These are phyloP conservation scores for Hirsutella rhossiliensis DNA, from an alignment of 2,329 filamentous ascomycete species.

Conservation along the genomic window DNA sequence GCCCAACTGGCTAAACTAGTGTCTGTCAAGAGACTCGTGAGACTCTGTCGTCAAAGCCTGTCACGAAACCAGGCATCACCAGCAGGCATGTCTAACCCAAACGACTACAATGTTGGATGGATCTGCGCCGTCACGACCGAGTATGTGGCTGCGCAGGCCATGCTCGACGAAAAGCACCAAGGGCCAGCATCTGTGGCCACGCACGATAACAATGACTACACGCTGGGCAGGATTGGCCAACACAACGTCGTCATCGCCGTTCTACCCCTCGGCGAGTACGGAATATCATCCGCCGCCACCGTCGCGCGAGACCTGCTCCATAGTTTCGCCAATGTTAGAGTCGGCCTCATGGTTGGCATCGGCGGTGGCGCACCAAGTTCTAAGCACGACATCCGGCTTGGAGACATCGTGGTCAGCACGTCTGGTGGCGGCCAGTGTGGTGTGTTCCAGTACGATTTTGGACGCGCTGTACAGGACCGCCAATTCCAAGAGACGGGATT, in stretches of 20 bases:
- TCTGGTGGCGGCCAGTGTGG: background rate
- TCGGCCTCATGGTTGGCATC: slow-evolving; percentile 7
- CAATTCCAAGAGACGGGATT: slow-evolving; percentile 2
- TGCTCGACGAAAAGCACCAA: slow-evolving; percentile 22
- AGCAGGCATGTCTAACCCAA: background rate
- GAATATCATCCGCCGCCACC: slow-evolving; percentile 5
- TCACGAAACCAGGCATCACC: too few species aligned
- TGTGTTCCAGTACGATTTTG: slow-evolving; percentile 13
- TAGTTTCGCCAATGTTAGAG: slow-evolving; percentile 15
- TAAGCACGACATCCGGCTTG: slow-evolving; percentile 18
- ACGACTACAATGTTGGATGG: slow-evolving; percentile 27
- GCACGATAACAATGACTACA: slow-evolving; percentile 6
- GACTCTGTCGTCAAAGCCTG: too few species aligned
- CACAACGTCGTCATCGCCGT: slow-evolving; percentile 9
- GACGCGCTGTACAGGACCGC: slow-evolving; percentile 6
- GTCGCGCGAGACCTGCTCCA: slow-evolving; percentile 14
- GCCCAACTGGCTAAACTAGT: too few species aligned
- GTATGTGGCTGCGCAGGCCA: slow-evolving; percentile 19
- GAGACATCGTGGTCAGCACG: slow-evolving; percentile 11
- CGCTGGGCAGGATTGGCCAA: slow-evolving; percentile 3
- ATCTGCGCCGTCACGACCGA: slow-evolving; percentile 26
- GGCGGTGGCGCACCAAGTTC: slow-evolving; percentile 19
- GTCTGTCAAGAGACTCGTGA: too few species aligned
- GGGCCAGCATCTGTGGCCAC: too few species aligned
- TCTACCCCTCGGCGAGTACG: slow-evolving; percentile 4